Percentiles rank a stretch among this genome's conserved stretches.
Conservation (phyloP, 768 basidiomycete species). For the Russula lepida region DNA sequence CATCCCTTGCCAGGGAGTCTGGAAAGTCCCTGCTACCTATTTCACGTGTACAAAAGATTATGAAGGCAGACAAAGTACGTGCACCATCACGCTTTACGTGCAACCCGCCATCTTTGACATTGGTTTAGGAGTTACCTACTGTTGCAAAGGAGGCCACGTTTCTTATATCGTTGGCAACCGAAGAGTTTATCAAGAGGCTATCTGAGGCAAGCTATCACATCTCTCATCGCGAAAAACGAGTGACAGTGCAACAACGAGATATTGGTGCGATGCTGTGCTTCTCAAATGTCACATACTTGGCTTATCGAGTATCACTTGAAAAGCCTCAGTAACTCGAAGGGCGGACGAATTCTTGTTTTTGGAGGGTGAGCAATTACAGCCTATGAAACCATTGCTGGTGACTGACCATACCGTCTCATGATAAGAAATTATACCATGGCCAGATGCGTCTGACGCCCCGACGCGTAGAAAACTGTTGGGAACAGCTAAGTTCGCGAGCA, state of each 20-base stretch:
- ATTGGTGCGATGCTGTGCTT: slow-evolving; percentile 44
- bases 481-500: slow-evolving; percentile 18
- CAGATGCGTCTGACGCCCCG: slow-evolving; percentile 33
- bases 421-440: slow-evolving; percentile 53
- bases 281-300: neutral
- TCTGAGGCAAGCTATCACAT: slow-evolving; percentile 61
- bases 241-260: slow-evolving; percentile 72
- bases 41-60: slow-evolving; percentile 71
- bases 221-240: slow-evolving; percentile 62
- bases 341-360: slow-evolving; percentile 74
- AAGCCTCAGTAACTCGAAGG: slow-evolving; percentile 54
- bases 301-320: neutral
- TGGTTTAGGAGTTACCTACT: slow-evolving; percentile 59
- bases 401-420: neutral
- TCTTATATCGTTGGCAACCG: slow-evolving; percentile 74
- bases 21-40: slow-evolving; percentile 74
- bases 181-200: slow-evolving; percentile 77
- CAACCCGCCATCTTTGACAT: neutral
- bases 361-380: slow-evolving; percentile 43
- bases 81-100: neutral
- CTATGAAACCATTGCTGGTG: neutral
- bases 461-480: slow-evolving; percentile 38
- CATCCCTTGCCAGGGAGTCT: slow-evolving; percentile 28
- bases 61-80: slow-evolving; percentile 76
- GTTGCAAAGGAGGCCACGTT: slow-evolving; percentile 72